phyloP scores from a whole-genome alignment of 2,329 filamentous ascomycete genomes.

The Aspergillus sp. region DNA sequence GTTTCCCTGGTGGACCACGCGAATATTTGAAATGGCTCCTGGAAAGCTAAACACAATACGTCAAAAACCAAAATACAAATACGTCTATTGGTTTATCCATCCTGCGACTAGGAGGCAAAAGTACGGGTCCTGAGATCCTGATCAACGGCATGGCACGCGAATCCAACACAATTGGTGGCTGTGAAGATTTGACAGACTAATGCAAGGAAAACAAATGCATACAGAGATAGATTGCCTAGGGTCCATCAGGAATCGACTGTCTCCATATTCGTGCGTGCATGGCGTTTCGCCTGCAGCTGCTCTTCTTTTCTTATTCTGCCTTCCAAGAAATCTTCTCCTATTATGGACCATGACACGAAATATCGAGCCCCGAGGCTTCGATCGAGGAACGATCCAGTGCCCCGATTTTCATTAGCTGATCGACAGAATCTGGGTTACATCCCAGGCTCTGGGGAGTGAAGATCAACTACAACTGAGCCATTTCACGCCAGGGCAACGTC shows the following conservation, averaged over 20 bases:
- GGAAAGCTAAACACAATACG: constrained; percentile 16
- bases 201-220: constrained; percentile 26
- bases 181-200: constrained; percentile 19
- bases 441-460: not conserved
- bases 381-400: not conserved
- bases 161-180: constrained; percentile 15
- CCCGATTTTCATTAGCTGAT: not conserved
- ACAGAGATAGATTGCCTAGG: constrained; percentile 10
- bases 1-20: not conserved
- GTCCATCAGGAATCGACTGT: constrained; percentile 10
- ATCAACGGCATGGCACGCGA: constrained; percentile 11
- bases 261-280: constrained; percentile 14
- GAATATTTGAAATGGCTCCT: constrained; percentile 3
- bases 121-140: constrained; percentile 13
- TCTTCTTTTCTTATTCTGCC: not conserved
- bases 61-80: constrained; percentile 1
- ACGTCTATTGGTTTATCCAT: constrained; percentile 4
- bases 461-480: not conserved
- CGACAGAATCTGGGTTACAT: not conserved
- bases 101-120: constrained; percentile 10
- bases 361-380: not conserved
- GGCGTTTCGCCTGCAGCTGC: not conserved
- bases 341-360: not conserved
- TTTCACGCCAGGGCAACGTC: no score
- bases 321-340: not conserved